Conservation (phyloP, 2,329 filamentous ascomycete species). For the Fusarium nisikadoi region DNA sequence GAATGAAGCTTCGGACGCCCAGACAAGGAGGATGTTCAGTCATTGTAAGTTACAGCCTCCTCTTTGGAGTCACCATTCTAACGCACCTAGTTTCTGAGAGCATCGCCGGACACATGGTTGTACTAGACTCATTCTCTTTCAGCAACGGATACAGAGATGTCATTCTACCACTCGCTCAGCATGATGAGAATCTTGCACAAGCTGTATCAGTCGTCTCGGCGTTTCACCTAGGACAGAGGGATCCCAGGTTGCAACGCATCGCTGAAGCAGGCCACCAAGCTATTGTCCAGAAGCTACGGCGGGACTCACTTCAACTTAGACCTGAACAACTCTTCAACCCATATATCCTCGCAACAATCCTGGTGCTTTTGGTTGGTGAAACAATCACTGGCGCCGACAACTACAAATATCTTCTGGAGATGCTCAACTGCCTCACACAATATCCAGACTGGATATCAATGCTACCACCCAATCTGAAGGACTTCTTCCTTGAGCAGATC, state of each 20-base stretch:
- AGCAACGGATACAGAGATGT: slow-evolving; percentile 53
- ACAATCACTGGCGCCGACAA: slow-evolving; percentile 54
- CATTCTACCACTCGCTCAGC: slow-evolving; percentile 53
- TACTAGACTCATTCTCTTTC: slow-evolving; percentile 45
- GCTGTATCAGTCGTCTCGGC: slow-evolving; percentile 54
- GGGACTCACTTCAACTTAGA: slow-evolving; percentile 45
- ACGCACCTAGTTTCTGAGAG: slow-evolving; percentile 46
- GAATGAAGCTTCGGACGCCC: slow-evolving; percentile 40
- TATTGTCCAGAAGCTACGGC: slow-evolving; percentile 50
- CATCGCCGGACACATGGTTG: slow-evolving; percentile 54
- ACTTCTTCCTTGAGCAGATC: slow-evolving; percentile 48
- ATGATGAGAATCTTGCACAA: slow-evolving; percentile 49
- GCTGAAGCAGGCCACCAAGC: slow-evolving; percentile 51
- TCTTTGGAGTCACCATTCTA: background rate
- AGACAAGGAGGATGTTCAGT: slow-evolving; percentile 50
- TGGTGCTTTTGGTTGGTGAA: slow-evolving; percentile 54
- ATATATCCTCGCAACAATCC: slow-evolving; percentile 51
- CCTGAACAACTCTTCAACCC: slow-evolving; percentile 49
- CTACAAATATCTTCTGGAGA: slow-evolving; percentile 50
- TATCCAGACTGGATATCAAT: slow-evolving; percentile 32
- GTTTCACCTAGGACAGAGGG: slow-evolving; percentile 50
- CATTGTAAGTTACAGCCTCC: slow-evolving; percentile 44
- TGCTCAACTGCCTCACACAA: slow-evolving; percentile 48
- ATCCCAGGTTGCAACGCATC: slow-evolving; percentile 44
- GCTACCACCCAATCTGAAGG: slow-evolving; percentile 28